These are phyloP conservation scores for Corchorus olitorius DNA, from an alignment of 345 rosid genomes.

Conservation along the genomic window DNA sequence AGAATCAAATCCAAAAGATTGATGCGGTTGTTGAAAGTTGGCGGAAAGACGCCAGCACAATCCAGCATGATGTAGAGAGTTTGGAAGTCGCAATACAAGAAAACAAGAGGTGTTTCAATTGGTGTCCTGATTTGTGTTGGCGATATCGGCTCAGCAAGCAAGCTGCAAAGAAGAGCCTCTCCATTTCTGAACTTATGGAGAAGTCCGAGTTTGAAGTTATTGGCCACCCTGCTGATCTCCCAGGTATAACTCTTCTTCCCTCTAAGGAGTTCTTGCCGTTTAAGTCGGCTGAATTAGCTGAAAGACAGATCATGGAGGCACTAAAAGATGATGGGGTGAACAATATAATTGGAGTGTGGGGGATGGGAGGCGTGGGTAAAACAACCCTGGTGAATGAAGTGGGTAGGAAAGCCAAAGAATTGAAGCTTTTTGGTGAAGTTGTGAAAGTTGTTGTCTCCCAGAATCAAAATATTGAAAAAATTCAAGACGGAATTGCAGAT, in stretches of 20 bases:
- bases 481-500: no score
- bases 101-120: neutral
- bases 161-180: neutral
- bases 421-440: neutral
- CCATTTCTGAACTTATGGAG: neutral
- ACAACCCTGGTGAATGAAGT: slow-evolving; percentile 25
- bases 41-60: neutral
- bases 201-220: neutral
- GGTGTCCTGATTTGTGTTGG: neutral
- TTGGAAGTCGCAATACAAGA: neutral
- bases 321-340: neutral
- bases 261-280: neutral
- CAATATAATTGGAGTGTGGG: slow-evolving; percentile 13
- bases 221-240: neutral
- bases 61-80: neutral
- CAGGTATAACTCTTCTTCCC: neutral
- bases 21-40: neutral
- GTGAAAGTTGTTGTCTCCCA: slow-evolving; percentile 16
- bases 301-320: neutral
- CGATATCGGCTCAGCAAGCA: neutral
- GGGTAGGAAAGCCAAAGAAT: neutral
- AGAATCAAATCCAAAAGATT: neutral
- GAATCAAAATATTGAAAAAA: no score
- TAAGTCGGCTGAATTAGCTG: neutral
- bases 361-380: slow-evolving; percentile 10